Evolutionary conservation across 139 green algal genomes (phyloP), one percentile per base, ranked within the genome.

Genomic region (Choricystis sp.): DNA sequence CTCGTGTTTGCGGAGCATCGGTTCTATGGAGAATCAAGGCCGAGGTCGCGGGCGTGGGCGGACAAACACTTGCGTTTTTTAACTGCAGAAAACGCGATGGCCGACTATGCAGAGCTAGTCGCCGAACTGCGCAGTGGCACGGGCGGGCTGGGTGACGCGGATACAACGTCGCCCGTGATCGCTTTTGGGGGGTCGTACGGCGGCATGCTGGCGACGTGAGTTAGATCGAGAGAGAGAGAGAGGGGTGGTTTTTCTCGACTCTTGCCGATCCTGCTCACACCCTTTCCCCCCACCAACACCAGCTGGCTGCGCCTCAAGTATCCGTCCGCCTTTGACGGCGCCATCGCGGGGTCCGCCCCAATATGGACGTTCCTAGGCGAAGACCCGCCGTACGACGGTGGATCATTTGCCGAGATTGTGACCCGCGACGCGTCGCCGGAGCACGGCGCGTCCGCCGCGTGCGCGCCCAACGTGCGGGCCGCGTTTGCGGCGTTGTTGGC

Each of bases 111-210:
- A 52, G 9, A 52, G 40, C 40, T 52, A 9, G 16, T 52, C 40
- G 40, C 9, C 40, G 40, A 52, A 16, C 40, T 52, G 40, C 40
- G 40, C 40, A n/a, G n/a, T n/a, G n/a, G n/a, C n/a, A n/a, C n/a
- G n/a, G 40, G 16, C 40, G 40, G 40, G 40, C 40, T 52, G 40
- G 9, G 9, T 16, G 40, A n/a, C n/a, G 40, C 40, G 40, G 40
- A 9, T 16, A 52, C 9, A 16, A 52, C 40, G n/a, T 52, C 40
- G 40, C 9, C 40, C 16, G 40, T 52, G 9, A 52, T 52, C 16
- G 40, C 40, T 9, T 52, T 52, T 52, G 40, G 40, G 9, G 40
- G 40, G 40, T 52, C 40, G 40, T 52, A 52, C 40, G 80, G 81
- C 40, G 40, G 40, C 40, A 52, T 52, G 40, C 40, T 52, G 40